A percentile compares a stretch with the other conserved stretches of the same genome.
Evolutionary conservation across 164 flowering plant species (phyloP).

Genomic region (Houttuynia cordata): DNA sequence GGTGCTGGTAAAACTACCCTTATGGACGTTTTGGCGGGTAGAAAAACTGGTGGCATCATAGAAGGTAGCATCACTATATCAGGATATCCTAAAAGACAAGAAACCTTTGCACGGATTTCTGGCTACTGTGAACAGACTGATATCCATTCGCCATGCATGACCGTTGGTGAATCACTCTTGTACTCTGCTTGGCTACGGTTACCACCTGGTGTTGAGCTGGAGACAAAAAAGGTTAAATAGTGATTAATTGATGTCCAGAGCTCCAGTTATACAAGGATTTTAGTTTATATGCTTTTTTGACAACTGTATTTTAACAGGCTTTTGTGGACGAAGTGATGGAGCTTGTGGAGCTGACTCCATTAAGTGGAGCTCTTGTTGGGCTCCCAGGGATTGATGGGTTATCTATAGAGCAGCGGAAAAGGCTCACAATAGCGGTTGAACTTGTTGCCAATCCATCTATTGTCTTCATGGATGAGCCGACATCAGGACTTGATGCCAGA

Average conservation of each 20-base stretch:
- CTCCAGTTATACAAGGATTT: not conserved
- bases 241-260: not conserved
- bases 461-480: conserved; percentile 97
- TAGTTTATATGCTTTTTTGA: not conserved
- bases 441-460: conserved; percentile 95
- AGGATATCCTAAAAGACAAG: conserved; percentile 78
- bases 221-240: conserved; percentile 4
- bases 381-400: conserved; percentile 80
- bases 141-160: conserved; percentile 22
- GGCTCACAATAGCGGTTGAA: conserved; percentile 92
- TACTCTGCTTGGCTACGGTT: conserved; percentile 91
- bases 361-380: conserved; percentile 84
- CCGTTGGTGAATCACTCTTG: conserved; percentile 62
- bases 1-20: conserved; percentile 73
- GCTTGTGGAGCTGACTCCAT: conserved; percentile 61
- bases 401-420: conserved; percentile 89
- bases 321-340: conserved; percentile 92
- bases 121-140: conserved; percentile 28
- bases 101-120: conserved; percentile 87
- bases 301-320: conserved; percentile 21
- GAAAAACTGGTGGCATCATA: conserved; percentile 32
- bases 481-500: conserved; percentile 94
- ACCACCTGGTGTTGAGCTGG: conserved; percentile 43
- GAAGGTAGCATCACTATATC: conserved; percentile 86
- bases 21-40: conserved; percentile 67